Evolutionary conservation across 2,329 filamentous ascomycete species (phyloP), one percentile per base, ranked within the genome.

Genomic region (Trichoderma atroviride): DNA sequence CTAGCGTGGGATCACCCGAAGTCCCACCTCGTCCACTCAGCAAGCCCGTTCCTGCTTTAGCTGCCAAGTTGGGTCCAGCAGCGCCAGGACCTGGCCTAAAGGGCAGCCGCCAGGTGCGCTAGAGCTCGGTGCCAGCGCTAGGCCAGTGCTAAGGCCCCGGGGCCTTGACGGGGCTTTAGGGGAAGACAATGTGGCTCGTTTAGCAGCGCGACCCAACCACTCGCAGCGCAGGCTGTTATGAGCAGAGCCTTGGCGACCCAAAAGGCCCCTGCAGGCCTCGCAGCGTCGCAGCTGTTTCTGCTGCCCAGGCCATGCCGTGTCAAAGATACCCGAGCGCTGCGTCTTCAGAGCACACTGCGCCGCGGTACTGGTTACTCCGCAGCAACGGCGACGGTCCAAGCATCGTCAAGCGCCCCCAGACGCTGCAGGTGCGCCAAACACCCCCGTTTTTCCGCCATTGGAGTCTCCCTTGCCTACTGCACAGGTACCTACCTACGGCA

Each of bases 11-110:
- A 67, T 55, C 63, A 68, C 58, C 63, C 55, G 55, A 55, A 50
- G 43, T n/a, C 6, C 69, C 64, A 58, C 50, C 29, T 16, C 57
- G 57, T 43, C 69, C 69, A 70, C 69, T 70, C 57, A 70, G 69
- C 56, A 31, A 47, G 52, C 53, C 56, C 58, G 69, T 70, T 68
- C 69, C 69, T 70, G 69, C 69, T 70, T 70, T 70, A 70, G 69
- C 64, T 67, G 69, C 69, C 64, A 33, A 70, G 56, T 70, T 56
- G 62, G 35, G 68, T 14, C 61, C 52, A 47, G 47, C 60, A 69
- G 27, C 50, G 52, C 35, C 60, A 43, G 37, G 60, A 69, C 50
- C 50, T 57, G 50, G 35, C 50, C 62, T 60, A 53, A 61, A 61
- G 29, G 14, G 50, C 55, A 43, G 43, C 53, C 37, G 40, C 47